Conservation (phyloP, 2,329 filamentous ascomycete genomes). For the Onygenales sp. region DNA sequence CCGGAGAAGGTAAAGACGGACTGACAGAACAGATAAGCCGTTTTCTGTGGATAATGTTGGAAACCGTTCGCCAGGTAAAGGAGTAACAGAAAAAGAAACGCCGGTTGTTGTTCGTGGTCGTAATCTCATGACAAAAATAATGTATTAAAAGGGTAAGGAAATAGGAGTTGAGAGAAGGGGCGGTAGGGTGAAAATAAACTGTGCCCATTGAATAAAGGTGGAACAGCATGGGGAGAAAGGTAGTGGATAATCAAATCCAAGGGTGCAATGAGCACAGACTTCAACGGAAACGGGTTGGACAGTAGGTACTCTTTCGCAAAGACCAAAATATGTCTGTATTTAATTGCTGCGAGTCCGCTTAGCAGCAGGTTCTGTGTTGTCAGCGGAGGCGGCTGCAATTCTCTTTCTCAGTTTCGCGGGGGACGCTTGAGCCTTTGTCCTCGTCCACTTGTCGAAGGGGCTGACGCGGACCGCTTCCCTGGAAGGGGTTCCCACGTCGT, state of each 20-base stretch:
- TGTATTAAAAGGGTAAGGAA: background rate
- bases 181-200: background rate
- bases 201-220: background rate
- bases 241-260: background rate
- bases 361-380: constrained; percentile 7
- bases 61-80: constrained; percentile 9
- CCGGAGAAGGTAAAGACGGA: background rate
- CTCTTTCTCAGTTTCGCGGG: constrained; percentile 26
- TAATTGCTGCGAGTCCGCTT: constrained; percentile 10
- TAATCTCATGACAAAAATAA: constrained; percentile 2
- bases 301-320: background rate
- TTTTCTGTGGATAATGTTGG: background rate
- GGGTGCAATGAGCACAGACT: background rate
- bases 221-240: background rate
- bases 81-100: constrained; percentile 2
- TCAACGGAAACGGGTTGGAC: too few relatives aligned
- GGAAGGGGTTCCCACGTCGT: constrained; percentile 17
- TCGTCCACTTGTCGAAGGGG: constrained; percentile 32
- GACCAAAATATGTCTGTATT: background rate
- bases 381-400: constrained; percentile 21
- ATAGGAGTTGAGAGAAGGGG: background rate
- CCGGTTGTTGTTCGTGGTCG: background rate
- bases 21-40: too few relatives aligned
- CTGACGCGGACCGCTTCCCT: constrained; percentile 24
- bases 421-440: constrained; percentile 20